phyloP scores from a whole-genome alignment of 1,139 yeast species.

The Eremothecium gossypii region DNA sequence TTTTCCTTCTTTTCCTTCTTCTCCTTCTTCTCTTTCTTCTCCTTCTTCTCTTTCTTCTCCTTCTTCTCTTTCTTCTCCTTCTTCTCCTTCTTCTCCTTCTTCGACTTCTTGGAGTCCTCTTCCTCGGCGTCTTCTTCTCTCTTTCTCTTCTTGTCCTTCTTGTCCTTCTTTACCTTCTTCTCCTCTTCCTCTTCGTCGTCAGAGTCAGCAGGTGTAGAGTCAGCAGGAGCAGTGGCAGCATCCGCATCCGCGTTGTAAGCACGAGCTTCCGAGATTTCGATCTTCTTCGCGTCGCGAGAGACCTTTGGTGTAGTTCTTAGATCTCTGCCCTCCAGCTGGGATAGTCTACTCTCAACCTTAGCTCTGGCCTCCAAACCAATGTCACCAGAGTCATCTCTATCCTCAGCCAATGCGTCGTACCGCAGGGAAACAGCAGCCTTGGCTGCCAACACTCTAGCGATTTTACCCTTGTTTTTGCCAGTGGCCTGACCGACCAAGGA shows the following conservation, averaged over 20 bases:
- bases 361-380: constrained; percentile 87
- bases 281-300: constrained; percentile 69
- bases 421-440: constrained; percentile 95
- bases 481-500: constrained; percentile 96
- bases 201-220: constrained; percentile 41
- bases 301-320: constrained; percentile 73
- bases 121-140: constrained; percentile 32
- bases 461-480: constrained; percentile 96
- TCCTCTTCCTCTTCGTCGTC: constrained; percentile 40
- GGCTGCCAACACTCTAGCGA: constrained; percentile 97
- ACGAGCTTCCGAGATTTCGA: constrained; percentile 72
- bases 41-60: constrained; percentile 41
- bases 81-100: constrained; percentile 36
- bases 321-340: constrained; percentile 93
- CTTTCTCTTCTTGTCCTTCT: constrained; percentile 34
- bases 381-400: constrained; percentile 90
- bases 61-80: constrained; percentile 41
- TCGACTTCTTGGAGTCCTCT: constrained; percentile 33
- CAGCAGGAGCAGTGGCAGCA: constrained; percentile 40
- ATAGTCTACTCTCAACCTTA: constrained; percentile 89
- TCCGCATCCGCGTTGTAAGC: constrained; percentile 95
- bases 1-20: constrained; percentile 27
- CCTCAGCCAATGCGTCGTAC: constrained; percentile 95
- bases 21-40: constrained; percentile 36
- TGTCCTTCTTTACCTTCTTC: constrained; percentile 26